Evolutionary conservation across 2,329 filamentous ascomycete species (phyloP), one percentile per base, ranked within the genome.

Genomic region (Rutstroemia sp.): DNA sequence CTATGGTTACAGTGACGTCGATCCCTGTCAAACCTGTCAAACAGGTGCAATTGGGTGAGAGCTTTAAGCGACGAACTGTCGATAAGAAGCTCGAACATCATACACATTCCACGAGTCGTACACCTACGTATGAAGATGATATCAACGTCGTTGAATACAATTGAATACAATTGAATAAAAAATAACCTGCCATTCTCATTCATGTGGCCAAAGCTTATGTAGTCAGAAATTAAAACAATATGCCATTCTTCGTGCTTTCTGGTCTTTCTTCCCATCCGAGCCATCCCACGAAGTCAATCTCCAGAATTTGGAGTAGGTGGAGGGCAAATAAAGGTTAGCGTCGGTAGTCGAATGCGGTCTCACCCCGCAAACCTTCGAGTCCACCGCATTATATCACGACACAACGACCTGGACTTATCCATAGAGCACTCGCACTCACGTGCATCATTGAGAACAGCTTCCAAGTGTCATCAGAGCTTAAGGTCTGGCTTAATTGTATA

Each of bases 1-100:
- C 38, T 51, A 19, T 19, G 14, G 3, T 16, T 19, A 23, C 19
- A 44, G 45, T 55, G 52, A 55, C 53, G 46, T 55, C 46, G 38
- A 55, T 50, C 53, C 53, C 25, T 45, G 53, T 51, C 38, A n/a
- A 19, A 30, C 17, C 9, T 10, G 34, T 12, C 14, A 8, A 9
- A 16, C 23, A 46, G 27, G 10, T 30, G 27, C 8, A 8, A 8
- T 30, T 10, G 10, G 27, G 10, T 30, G 27, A 30, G 27, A 30
- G 27, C 27, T 30, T 30, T 30, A 30, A 23, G 44, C 44, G 44
- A 46, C 14, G 21, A 46, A 46, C 44, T 8, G 14, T 23, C 23
- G 44, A 19, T 17, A 27, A 47, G 46, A 23, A 23, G 23, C 23
- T 23, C 23, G 38, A 40, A 40, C 6, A 40, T 17, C 16, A 6